These are phyloP conservation scores for Xanthoparmelia taractica DNA, from an alignment of 495 filamentous ascomycete genomes.

Conservation along the genomic window DNA sequence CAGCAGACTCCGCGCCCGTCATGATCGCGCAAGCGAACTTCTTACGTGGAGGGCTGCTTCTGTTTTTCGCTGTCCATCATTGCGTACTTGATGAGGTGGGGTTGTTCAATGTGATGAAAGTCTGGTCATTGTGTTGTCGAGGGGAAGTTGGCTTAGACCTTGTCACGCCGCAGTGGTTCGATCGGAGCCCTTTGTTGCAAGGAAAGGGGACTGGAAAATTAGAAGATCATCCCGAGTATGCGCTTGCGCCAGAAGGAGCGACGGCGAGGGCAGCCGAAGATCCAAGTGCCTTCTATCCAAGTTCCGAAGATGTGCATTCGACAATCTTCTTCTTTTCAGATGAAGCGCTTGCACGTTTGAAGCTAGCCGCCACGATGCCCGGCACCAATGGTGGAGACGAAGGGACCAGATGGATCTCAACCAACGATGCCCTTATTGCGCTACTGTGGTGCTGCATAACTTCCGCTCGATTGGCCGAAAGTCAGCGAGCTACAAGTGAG, in stretches of 20 bases:
- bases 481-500: not conserved
- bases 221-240: slow-evolving; percentile 18
- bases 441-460: slow-evolving; percentile 23
- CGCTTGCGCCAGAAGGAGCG: slow-evolving; percentile 11
- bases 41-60: slow-evolving; percentile 43
- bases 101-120: slow-evolving; percentile 9
- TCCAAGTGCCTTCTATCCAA: slow-evolving; percentile 2
- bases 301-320: slow-evolving; percentile 4
- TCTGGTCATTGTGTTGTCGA: slow-evolving; percentile 17
- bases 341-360: slow-evolving; percentile 10
- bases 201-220: slow-evolving; percentile 13
- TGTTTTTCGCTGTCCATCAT: slow-evolving; percentile 43
- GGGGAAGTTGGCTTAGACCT: slow-evolving; percentile 7
- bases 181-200: slow-evolving; percentile 13
- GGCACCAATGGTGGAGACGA: not conserved
- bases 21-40: slow-evolving; percentile 48
- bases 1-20: slow-evolving; percentile 34
- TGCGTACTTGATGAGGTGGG: slow-evolving; percentile 37
- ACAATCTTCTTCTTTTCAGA: slow-evolving; percentile 12
- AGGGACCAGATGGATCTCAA: slow-evolving; percentile 10
- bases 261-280: slow-evolving; percentile 7
- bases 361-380: not conserved
- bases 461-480: slow-evolving; percentile 8
- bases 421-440: slow-evolving; percentile 21
- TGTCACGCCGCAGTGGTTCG: slow-evolving; percentile 13